phyloP scores from a whole-genome alignment of 2,329 filamentous ascomycete species.

The Drechslera avenae region DNA sequence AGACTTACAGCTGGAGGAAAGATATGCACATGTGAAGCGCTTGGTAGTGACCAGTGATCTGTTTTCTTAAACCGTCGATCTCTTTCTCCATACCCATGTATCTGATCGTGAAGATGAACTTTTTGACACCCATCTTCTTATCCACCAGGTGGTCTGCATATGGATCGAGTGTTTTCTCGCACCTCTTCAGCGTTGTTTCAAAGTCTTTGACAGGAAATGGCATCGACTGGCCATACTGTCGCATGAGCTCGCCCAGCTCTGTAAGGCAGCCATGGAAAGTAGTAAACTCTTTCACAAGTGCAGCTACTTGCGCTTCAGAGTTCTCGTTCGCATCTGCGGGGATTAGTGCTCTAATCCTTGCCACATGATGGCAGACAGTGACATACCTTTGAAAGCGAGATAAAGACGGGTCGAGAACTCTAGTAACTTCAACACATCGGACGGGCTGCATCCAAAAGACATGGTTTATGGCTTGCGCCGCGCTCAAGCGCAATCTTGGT shows the following conservation, averaged over 20 bases:
- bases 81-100: conserved; percentile 45
- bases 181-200: conserved; percentile 37
- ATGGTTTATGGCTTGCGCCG: conserved; percentile 29
- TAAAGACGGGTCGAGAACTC: conserved; percentile 42
- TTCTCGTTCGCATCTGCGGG: conserved; percentile 42
- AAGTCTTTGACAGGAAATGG: conserved; percentile 40
- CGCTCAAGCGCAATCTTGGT: conserved; percentile 35
- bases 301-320: conserved; percentile 40
- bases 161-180: conserved; percentile 35
- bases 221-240: conserved; percentile 38
- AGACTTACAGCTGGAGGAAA: conserved; percentile 37
- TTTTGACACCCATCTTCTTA: conserved; percentile 38
- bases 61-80: conserved; percentile 34
- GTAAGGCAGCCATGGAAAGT: conserved; percentile 38
- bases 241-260: conserved; percentile 39
- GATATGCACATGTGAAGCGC: conserved; percentile 40
- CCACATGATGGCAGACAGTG: neutral
- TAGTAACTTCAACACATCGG: conserved; percentile 40
- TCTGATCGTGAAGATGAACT: conserved; percentile 37
- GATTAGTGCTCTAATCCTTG: conserved; percentile 13
- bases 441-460: conserved; percentile 41
- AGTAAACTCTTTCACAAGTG: conserved; percentile 37
- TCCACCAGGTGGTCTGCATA: conserved; percentile 40
- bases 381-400: conserved; percentile 41
- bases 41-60: conserved; percentile 39